A percentile compares a stretch with the other conserved stretches of the same genome.
Evolutionary conservation across 2,329 filamentous ascomycete genomes (phyloP).

Genomic region (Cryoendolithus antarcticus): DNA sequence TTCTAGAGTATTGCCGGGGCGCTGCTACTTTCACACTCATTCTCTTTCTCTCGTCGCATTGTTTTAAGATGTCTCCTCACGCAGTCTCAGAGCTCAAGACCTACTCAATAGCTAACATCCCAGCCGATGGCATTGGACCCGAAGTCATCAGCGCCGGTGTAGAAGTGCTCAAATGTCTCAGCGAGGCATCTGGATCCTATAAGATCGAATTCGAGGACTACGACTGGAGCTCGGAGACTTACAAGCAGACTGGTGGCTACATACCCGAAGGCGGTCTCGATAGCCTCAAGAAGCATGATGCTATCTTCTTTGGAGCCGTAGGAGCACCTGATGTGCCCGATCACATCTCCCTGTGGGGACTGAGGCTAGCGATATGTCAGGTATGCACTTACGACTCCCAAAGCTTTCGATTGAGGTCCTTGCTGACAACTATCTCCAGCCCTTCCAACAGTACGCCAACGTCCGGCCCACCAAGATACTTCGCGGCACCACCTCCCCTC

Average conservation of each 20-base stretch:
- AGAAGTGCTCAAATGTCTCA: slow-evolving; percentile 45
- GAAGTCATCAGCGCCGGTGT: slow-evolving; percentile 56
- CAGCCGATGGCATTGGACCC: slow-evolving; percentile 57
- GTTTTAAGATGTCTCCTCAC: slow-evolving; percentile 13
- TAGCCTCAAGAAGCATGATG: slow-evolving; percentile 46
- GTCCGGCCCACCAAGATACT: slow-evolving; percentile 49
- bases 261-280: slow-evolving; percentile 50
- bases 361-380: slow-evolving; percentile 41
- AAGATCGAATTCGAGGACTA: slow-evolving; percentile 48
- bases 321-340: slow-evolving; percentile 41
- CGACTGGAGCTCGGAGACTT: slow-evolving; percentile 56
- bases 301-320: slow-evolving; percentile 57
- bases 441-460: slow-evolving; percentile 46
- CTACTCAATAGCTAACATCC: slow-evolving; percentile 50
- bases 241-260: slow-evolving; percentile 53
- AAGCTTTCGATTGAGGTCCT: too few relatives aligned
- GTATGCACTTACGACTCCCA: too few relatives aligned
- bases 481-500: slow-evolving; percentile 46
- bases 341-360: slow-evolving; percentile 44
- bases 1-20: too few relatives aligned
- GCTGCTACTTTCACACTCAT: too few relatives aligned
- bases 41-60: not conserved
- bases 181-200: slow-evolving; percentile 42
- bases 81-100: slow-evolving; percentile 20
- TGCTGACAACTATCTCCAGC: slow-evolving; percentile 19